These are phyloP conservation scores for Chrysanthemum lavandulifolium DNA, from an alignment of 129 eudicot genomes.

Conservation along the genomic window DNA sequence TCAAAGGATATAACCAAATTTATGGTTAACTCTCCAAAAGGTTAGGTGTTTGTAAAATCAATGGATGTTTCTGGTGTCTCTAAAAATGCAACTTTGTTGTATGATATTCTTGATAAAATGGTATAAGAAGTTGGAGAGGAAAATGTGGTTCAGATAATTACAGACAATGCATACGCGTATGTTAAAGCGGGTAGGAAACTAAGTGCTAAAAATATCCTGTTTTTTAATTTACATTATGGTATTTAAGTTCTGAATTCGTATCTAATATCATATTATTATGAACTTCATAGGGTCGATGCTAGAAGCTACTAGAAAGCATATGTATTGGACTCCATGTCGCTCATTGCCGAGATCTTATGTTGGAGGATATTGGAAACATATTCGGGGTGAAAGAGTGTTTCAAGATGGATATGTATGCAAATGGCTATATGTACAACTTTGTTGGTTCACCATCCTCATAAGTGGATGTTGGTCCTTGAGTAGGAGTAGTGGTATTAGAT, in stretches of 20 bases:
- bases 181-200: conserved; percentile 12
- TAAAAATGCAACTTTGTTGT: too few species aligned
- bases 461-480: too few species aligned
- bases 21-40: too few species aligned
- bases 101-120: neutral
- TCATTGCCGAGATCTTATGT: conserved; percentile 21
- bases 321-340: neutral
- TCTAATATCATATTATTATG: neutral
- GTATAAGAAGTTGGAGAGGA: neutral
- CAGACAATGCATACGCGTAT: neutral
- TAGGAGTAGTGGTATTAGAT: too few species aligned
- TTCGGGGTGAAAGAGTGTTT: conserved; percentile 16
- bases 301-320: neutral
- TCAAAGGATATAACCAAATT: too few species aligned
- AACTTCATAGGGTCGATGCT: conserved; percentile 12
- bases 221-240: neutral
- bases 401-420: conserved; percentile 6
- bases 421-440: conserved; percentile 8
- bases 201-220: neutral
- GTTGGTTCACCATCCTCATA: too few species aligned
- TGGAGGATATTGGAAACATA: conserved; percentile 15
- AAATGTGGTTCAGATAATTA: conserved; percentile 1
- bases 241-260: neutral
- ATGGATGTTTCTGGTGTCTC: too few species aligned
- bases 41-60: too few species aligned